Percentiles rank a stretch among this genome's conserved stretches.
Evolutionary conservation across 768 basidiomycete species (phyloP).

Genomic region (Brasilioporus rufonigricans): DNA sequence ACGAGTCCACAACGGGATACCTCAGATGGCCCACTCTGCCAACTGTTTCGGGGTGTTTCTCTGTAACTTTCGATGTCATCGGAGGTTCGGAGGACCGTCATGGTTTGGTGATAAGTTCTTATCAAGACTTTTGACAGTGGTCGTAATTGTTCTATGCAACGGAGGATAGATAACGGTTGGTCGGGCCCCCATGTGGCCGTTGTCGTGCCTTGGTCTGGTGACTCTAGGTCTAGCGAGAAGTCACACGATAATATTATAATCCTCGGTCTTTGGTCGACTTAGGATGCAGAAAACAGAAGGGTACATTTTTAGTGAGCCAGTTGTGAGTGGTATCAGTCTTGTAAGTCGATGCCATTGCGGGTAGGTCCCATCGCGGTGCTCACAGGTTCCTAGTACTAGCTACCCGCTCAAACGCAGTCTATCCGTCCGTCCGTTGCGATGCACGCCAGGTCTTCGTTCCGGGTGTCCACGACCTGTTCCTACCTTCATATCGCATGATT

Average conservation of each 20-base stretch:
- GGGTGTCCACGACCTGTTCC: not conserved
- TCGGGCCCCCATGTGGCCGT: too few relatives aligned
- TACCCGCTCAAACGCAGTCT: too few relatives aligned
- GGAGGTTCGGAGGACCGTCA: not conserved
- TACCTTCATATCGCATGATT: too few relatives aligned
- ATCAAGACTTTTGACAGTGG: not conserved
- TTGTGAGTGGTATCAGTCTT: not conserved
- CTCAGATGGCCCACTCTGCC: not conserved
- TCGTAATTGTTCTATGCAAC: not conserved
- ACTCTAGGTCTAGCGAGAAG: not conserved
- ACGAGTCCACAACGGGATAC: not conserved
- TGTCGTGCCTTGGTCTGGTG: not conserved
- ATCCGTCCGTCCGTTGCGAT: not conserved
- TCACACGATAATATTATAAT: not conserved
- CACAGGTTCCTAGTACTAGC: too few relatives aligned
- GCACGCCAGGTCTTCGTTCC: not conserved
- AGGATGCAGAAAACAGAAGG: not conserved
- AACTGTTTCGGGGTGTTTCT: not conserved
- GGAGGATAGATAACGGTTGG: too few relatives aligned
- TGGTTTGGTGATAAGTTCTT: not conserved
- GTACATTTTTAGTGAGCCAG: not conserved
- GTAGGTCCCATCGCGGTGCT: too few relatives aligned
- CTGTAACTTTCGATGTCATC: not conserved
- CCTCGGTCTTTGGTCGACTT: not conserved
- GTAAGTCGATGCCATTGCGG: not conserved